Conservation (phyloP, 2,329 filamentous ascomycete species). For the Ilyonectria mors-panacis region DNA sequence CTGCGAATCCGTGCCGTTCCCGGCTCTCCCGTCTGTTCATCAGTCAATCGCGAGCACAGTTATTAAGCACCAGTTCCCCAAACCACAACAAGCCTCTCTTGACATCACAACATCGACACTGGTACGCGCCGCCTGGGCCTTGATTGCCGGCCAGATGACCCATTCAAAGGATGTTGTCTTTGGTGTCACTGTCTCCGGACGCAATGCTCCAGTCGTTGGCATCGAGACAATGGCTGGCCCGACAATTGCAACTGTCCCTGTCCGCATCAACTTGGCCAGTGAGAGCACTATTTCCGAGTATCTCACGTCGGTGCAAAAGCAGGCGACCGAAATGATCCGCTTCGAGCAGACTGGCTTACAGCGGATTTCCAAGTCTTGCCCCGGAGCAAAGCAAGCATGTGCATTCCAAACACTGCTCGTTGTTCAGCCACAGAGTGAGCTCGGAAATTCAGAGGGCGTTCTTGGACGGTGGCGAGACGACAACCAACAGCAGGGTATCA, state of each 20-base stretch:
- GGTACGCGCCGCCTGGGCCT: conserved; percentile 49
- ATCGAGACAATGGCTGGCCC: conserved; percentile 43
- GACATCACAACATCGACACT: conserved; percentile 32
- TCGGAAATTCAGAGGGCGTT: neutral
- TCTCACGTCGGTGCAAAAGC: conserved; percentile 53
- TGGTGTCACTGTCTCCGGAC: conserved; percentile 44
- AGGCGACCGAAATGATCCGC: conserved; percentile 31
- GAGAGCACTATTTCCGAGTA: conserved; percentile 53
- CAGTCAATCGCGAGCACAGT: conserved; percentile 5
- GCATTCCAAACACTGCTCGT: conserved; percentile 29
- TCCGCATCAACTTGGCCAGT: conserved; percentile 46
- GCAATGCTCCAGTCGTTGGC: conserved; percentile 40
- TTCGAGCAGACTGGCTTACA: conserved; percentile 34
- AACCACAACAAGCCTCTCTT: neutral
- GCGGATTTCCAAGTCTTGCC: conserved; percentile 6
- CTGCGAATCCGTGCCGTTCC: conserved; percentile 20
- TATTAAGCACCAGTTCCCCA: conserved; percentile 5
- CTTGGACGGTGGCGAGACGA: conserved; percentile 24
- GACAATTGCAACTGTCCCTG: conserved; percentile 33
- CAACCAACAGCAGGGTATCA: conserved; percentile 3
- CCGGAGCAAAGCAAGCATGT: conserved; percentile 1
- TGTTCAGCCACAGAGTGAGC: conserved; percentile 9
- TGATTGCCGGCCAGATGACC: conserved; percentile 38
- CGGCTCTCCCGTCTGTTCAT: conserved; percentile 15
- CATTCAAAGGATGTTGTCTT: conserved; percentile 43